Evolutionary conservation across 2,329 filamentous ascomycete species (phyloP), one percentile per base, ranked within the genome.

Genomic region (Botrytis hyacinthi): DNA sequence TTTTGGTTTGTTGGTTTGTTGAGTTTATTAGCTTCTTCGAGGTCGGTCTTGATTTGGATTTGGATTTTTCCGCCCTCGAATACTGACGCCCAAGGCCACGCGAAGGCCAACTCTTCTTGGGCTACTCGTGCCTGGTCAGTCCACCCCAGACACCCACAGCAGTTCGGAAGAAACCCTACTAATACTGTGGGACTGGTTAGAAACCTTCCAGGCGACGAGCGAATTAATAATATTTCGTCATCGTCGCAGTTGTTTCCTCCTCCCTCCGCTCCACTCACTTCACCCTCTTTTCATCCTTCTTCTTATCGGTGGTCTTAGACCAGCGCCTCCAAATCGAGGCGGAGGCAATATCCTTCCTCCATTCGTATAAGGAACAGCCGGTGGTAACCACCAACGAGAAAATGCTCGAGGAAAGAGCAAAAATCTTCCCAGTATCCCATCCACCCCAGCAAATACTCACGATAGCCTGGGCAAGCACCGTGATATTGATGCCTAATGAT

Each of bases 31-130:
- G 57, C 57, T 60, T 60, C 57, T 60, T 37, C 32, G 57, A 60
- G 29, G 57, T 60, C 32, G 57, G 18, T 60, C n/a, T n/a, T n/a
- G n/a, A n/a, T n/a, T 35, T 35, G 32, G 29, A 59, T 60, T 35
- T n/a, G 4, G 4, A 60, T 60, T 35, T 51, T 1, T 60, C 29
- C 32, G 32, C 37, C 20, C 59, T 37, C 59, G 32, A 60, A 16
- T 37, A 60, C 59, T 60, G 59, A 60, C 59, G 59, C 59, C 57
- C 59, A 60, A 60, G 59, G 32, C 59, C 59, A 60, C 20, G 59
- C 32, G 59, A 60, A 60, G 32, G 59, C 59, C 32, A 37, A 60
- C 59, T 60, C 59, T 26, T 60, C 59, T 60, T 60, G 59, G 59
- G 59, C 59, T 60, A 60, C 32, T 60, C 20, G 59, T 60, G 59